Percentiles rank a stretch among this genome's conserved stretches.
These are phyloP conservation scores for Aspergillus clavatus DNA, from an alignment of 2,329 filamentous ascomycete species.

Conservation along the genomic window DNA sequence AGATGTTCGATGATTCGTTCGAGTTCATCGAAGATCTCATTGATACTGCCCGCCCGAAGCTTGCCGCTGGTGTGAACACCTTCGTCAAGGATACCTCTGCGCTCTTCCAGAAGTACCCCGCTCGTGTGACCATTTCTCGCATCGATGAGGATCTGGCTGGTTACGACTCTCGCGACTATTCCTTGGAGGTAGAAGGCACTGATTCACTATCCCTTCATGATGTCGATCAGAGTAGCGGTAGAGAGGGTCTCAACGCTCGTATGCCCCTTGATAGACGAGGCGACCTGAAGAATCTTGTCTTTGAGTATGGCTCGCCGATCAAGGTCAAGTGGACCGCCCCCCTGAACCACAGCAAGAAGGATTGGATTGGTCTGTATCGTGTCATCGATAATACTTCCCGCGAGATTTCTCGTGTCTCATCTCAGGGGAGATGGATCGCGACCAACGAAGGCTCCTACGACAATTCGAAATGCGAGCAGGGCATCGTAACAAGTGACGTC, in stretches of 20 bases:
- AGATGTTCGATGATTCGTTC: slow-evolving; percentile 75
- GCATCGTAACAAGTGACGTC: slow-evolving; percentile 67
- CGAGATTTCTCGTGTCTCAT: slow-evolving; percentile 76
- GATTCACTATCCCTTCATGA: slow-evolving; percentile 49
- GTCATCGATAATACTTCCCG: slow-evolving; percentile 88
- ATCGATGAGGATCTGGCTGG: slow-evolving; percentile 76
- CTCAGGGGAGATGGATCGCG: slow-evolving; percentile 83
- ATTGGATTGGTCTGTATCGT: slow-evolving; percentile 96
- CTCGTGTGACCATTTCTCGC: slow-evolving; percentile 75
- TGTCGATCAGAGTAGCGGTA: slow-evolving; percentile 61
- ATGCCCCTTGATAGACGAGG: slow-evolving; percentile 57
- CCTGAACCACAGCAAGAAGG: slow-evolving; percentile 76
- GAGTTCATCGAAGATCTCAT: slow-evolving; percentile 90
- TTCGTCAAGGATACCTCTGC: slow-evolving; percentile 84
- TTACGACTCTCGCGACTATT: slow-evolving; percentile 74
- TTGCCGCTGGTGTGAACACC: slow-evolving; percentile 78
- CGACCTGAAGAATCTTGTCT: slow-evolving; percentile 67
- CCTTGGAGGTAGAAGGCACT: slow-evolving; percentile 66
- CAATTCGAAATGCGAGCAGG: slow-evolving; percentile 66
- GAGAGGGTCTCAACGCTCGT: slow-evolving; percentile 67
- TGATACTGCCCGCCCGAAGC: slow-evolving; percentile 76
- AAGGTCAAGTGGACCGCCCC: slow-evolving; percentile 88
- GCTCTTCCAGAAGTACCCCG: slow-evolving; percentile 83
- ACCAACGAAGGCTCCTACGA: slow-evolving; percentile 74
- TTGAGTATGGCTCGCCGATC: slow-evolving; percentile 88